Base-by-base conservation (phyloP, 2,329 filamentous ascomycete genomes). In the Clarireedia paspali region DNA sequence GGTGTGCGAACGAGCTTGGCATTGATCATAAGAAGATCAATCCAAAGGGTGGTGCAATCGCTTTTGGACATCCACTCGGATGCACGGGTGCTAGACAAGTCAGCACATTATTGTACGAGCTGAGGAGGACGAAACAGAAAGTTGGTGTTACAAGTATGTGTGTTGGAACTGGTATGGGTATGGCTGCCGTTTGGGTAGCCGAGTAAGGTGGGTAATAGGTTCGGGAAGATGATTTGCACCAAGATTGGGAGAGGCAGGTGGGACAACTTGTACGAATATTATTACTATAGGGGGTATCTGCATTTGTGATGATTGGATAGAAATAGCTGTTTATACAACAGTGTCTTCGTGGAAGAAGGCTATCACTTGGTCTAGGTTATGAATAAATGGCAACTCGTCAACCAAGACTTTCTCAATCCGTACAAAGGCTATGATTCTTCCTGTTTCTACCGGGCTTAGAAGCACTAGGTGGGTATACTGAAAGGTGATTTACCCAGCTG, bases 111-210 rank as follows among this genome's bases (percentile, higher is more conserved):
- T 76, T 97, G 61, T 95, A 91, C 64, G 92, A 97, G 81, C 75
- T 97, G 65, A 87, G 83, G 79, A 79, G 92, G 70, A 94, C 83
- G 53, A 84, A 85, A 57, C 81, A 94, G 79, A 88, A 88, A 80
- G 76, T 97, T 59, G 94, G 94, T 51, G 84, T 96, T 44, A 96
- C 90, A 30, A 92, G 87, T 72, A 97, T 97, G 94, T 99, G 94
- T 71, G 76, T 97, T 50, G 94, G 92, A 51, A 97, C 92, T 2
- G 92, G 91, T 53, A 97, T 97, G 94, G 92, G 92, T 52, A 95
- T 96, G 90, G 91, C 91, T 56, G 90, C 91, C 59, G 87, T 96
- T 58, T 96, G 91, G 91, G 91, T 96, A 63, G 89, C 90, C 3
- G 91, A 96, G 78, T 95, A 89, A 55, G 30, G 42, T 26, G 20